A percentile compares a stretch with the other conserved stretches of the same genome.
Evolutionary conservation across 169 alveolate genomes (phyloP).

Genomic region (Perkinsus olseni): DNA sequence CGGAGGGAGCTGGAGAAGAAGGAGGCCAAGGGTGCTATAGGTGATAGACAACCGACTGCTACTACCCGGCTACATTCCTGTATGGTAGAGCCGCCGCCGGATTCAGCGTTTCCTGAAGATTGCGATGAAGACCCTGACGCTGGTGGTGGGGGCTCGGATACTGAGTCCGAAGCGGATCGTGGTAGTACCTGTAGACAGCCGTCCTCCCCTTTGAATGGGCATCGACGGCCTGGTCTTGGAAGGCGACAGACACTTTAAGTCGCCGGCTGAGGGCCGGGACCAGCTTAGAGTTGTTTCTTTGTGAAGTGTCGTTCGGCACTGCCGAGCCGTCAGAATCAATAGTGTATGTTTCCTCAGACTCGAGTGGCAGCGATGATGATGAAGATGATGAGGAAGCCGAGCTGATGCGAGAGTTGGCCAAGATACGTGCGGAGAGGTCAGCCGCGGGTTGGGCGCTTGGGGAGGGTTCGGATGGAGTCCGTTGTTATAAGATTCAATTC

Average conservation of each 20-base stretch:
- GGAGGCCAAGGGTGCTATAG: background rate
- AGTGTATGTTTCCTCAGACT: too few relatives aligned
- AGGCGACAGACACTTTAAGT: too few relatives aligned
- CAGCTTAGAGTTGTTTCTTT: too few relatives aligned
- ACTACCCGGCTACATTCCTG: background rate
- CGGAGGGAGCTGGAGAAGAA: conserved; percentile 13
- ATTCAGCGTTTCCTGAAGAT: background rate
- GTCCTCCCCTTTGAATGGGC: too few relatives aligned
- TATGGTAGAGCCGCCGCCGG: background rate
- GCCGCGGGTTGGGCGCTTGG: background rate
- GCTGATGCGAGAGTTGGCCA: background rate
- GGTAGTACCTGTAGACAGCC: background rate
- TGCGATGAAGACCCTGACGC: background rate
- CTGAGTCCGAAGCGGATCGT: background rate
- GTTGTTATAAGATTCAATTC: too few relatives aligned
- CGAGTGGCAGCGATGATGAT: background rate
- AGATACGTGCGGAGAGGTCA: background rate
- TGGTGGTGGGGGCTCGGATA: background rate
- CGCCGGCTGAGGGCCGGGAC: too few relatives aligned
- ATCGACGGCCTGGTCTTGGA: too few relatives aligned
- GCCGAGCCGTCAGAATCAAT: too few relatives aligned
- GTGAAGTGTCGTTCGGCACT: too few relatives aligned
- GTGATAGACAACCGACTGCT: background rate
- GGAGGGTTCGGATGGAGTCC: background rate
- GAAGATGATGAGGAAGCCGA: background rate